phyloP scores from a whole-genome alignment of 2,329 filamentous ascomycete species.

The Aspergillus luchuensis region DNA sequence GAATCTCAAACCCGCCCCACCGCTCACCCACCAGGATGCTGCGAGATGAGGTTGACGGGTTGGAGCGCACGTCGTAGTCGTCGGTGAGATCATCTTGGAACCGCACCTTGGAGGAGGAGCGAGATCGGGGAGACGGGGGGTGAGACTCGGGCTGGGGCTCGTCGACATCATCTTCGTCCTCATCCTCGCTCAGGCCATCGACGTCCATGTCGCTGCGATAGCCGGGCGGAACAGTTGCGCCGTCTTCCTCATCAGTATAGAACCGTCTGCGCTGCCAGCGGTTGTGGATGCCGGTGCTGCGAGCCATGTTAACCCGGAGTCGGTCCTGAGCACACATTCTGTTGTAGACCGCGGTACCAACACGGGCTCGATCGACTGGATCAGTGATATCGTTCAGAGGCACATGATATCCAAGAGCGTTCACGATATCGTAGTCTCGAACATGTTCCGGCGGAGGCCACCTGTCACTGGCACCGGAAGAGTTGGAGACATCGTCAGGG shows the following conservation, averaged over 20 bases:
- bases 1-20: conserved; percentile 77
- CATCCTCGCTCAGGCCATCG: conserved; percentile 39
- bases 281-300: conserved; percentile 58
- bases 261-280: conserved; percentile 77
- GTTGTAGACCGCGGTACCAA: conserved; percentile 41
- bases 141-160: conserved; percentile 36
- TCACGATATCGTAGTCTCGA: conserved; percentile 44
- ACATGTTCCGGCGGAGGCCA: conserved; percentile 46
- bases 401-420: conserved; percentile 46
- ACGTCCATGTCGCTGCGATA: conserved; percentile 53
- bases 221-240: conserved; percentile 63
- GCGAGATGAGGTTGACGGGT: conserved; percentile 71
- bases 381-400: conserved; percentile 47
- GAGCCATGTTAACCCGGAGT: conserved; percentile 39
- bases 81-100: conserved; percentile 70
- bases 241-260: conserved; percentile 84
- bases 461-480: conserved; percentile 32
- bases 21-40: conserved; percentile 67
- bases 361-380: conserved; percentile 43
- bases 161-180: conserved; percentile 59
- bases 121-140: conserved; percentile 58
- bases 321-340: conserved; percentile 44
- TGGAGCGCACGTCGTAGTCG: conserved; percentile 71
- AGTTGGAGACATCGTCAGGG: conserved; percentile 29
- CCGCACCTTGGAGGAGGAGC: conserved; percentile 76